Evolutionary conservation across 805 yeast genomes (phyloP).

Genomic region (Lipomyces spencermartinsiae): DNA sequence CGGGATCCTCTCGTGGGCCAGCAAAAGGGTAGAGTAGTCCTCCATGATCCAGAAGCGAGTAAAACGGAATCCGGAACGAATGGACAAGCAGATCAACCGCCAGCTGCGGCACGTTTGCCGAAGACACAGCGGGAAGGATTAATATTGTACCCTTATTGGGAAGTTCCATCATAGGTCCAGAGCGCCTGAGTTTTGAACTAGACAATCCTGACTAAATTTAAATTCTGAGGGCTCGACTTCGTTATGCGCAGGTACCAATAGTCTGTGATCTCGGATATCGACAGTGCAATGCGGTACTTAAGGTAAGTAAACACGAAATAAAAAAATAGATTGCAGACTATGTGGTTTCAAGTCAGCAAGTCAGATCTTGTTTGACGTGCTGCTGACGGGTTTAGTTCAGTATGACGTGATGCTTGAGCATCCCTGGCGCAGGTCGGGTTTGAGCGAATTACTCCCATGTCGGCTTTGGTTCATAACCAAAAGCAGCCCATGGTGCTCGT

Average conservation of each 20-base stretch:
- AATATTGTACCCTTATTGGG: slow-evolving; percentile 40
- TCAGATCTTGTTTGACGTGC: neutral
- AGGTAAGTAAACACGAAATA: neutral
- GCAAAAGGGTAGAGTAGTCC: slow-evolving; percentile 77
- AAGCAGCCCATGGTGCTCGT: no score
- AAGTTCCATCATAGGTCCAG: slow-evolving; percentile 7
- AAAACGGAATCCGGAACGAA: slow-evolving; percentile 58
- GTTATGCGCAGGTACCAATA: neutral
- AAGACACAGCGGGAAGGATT: slow-evolving; percentile 78
- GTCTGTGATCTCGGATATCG: neutral
- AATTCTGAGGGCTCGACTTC: neutral
- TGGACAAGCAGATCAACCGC: slow-evolving; percentile 74
- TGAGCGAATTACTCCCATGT: neutral
- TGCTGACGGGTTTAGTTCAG: neutral
- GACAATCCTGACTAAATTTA: neutral
- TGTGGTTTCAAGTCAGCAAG: neutral
- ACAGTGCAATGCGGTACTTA: neutral
- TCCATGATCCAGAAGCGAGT: slow-evolving; percentile 62
- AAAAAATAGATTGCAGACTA: neutral
- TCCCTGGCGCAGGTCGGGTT: neutral
- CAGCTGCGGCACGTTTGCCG: slow-evolving; percentile 91
- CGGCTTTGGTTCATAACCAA: no score
- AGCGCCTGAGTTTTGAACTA: neutral
- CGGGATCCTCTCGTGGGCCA: slow-evolving; percentile 66
- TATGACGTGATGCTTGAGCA: neutral